Evolutionary conservation across 306 rosid species (phyloP).

Genomic region (Vigna reflexopilosa): DNA sequence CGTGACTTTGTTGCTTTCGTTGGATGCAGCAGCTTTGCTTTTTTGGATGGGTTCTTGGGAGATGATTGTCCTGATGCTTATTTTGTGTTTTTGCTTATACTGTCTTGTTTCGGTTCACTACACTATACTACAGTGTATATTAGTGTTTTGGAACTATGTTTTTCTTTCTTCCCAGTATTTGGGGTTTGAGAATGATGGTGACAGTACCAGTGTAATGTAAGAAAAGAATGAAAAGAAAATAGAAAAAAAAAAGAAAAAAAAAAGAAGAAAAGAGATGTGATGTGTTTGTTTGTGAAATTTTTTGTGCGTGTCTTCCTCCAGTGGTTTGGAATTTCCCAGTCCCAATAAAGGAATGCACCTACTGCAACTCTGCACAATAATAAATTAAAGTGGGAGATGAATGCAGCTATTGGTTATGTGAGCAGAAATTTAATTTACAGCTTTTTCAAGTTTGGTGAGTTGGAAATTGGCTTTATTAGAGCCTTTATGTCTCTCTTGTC

Average conservation of each 20-base stretch:
- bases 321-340: conserved; percentile 47
- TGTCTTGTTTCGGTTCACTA: conserved; percentile 33
- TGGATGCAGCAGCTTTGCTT: conserved; percentile 10
- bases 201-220: neutral
- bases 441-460: conserved; percentile 37
- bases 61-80: conserved; percentile 2
- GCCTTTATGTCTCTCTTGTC: conserved; percentile 27
- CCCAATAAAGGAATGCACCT: conserved; percentile 54
- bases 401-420: neutral
- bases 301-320: conserved; percentile 32
- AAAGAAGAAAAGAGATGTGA: neutral
- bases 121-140: conserved; percentile 14
- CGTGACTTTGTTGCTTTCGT: conserved; percentile 10
- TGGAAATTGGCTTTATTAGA: conserved; percentile 35
- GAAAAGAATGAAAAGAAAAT: neutral
- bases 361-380: conserved; percentile 47
- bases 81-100: neutral
- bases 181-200: neutral
- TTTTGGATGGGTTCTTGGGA: neutral
- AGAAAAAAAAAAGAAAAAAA: neutral
- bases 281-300: neutral
- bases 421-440: conserved; percentile 19
- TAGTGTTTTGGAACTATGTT: conserved; percentile 15
- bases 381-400: conserved; percentile 40
- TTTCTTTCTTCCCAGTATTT: neutral